phyloP scores from a whole-genome alignment of 176 grass and related monocot species.

The Juncus effusus region DNA sequence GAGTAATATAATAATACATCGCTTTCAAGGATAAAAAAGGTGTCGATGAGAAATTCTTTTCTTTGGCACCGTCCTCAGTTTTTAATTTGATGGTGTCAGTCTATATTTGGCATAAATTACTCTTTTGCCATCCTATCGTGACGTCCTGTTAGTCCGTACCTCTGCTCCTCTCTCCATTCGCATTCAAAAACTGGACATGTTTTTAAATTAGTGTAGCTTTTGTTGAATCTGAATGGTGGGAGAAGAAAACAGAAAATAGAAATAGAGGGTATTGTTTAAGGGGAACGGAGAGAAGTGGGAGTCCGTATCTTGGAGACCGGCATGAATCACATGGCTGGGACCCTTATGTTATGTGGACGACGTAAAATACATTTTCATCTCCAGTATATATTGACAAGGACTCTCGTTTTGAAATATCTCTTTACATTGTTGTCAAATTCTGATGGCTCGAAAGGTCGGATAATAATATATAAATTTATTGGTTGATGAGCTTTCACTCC shows the following conservation, averaged over 20 bases:
- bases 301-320: constrained; percentile 23
- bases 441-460: no score
- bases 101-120: not conserved
- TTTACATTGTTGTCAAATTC: no score
- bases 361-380: not conserved
- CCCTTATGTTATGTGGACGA: not conserved
- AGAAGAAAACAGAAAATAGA: no score
- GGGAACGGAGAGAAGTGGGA: not conserved
- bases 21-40: not conserved
- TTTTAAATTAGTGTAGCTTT: not conserved
- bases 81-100: not conserved
- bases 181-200: not conserved
- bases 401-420: no score
- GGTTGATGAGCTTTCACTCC: no score
- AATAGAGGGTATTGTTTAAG: no score
- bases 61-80: not conserved
- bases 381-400: no score
- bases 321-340: constrained; percentile 18
- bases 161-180: not conserved
- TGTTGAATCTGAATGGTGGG: not conserved
- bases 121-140: not conserved
- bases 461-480: no score
- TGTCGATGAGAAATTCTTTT: constrained; percentile 13
- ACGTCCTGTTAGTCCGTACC: not conserved
- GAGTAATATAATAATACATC: not conserved